Conservation (phyloP, 768 basidiomycete genomes). For the Ramaria sp. region DNA sequence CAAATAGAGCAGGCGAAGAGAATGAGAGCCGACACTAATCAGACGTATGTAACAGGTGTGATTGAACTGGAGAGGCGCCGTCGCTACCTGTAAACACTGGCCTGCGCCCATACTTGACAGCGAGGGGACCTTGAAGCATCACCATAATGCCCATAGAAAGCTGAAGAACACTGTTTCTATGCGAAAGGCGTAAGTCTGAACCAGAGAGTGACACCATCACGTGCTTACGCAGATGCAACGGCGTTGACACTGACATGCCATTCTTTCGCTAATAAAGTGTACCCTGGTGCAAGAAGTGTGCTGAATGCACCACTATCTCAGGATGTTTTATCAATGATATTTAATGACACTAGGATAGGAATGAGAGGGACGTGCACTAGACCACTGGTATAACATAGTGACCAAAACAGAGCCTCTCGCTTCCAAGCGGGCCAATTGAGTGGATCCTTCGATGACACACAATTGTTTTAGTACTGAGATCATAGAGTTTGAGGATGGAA, state of each 20-base stretch:
- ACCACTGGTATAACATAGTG: background rate
- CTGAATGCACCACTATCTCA: conserved; percentile 11
- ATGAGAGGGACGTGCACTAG: background rate
- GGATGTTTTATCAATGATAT: too few relatives aligned
- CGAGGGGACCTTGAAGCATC: conserved; percentile 16
- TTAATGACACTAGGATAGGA: background rate
- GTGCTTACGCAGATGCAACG: conserved; percentile 10
- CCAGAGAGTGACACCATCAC: background rate
- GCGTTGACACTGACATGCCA: conserved; percentile 8
- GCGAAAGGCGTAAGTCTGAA: background rate
- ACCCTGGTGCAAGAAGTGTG: conserved; percentile 10
- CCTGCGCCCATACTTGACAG: conserved; percentile 35
- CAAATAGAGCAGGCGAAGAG: conserved; percentile 36
- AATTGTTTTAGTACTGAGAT: too few relatives aligned
- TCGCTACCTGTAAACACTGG: conserved; percentile 27
- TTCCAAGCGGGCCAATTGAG: conserved; percentile 16
- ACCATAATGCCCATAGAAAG: background rate
- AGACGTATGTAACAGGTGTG: background rate
- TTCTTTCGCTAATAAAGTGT: background rate
- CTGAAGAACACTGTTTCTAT: background rate
- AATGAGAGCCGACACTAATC: conserved; percentile 28
- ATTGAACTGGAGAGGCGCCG: background rate
- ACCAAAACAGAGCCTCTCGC: background rate
- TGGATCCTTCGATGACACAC: conserved; percentile 12
- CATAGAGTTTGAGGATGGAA: too few relatives aligned